A percentile compares a stretch with the other conserved stretches of the same genome.
phyloP scores from a whole-genome alignment of 176 grass and related monocot species.

The maize (Zea mays) region Zm-B73-REFERENCE-NAM-5.0 NC_050101.1:167078501-167079000 shows the following conservation, averaged over 20 bases:
- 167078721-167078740: conserved; percentile 39
- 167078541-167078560: background rate
- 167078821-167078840: conserved; percentile 59
- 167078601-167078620: conserved; percentile 36
- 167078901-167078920: conserved; percentile 47
- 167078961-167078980: conserved; percentile 51
- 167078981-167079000: conserved; percentile 54
- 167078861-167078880: conserved; percentile 58
- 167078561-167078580: conserved; percentile 1
- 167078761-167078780: conserved; percentile 50
- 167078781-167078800: conserved; percentile 49
- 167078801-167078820: conserved; percentile 53
- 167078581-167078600: background rate
- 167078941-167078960: conserved; percentile 59
- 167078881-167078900: conserved; percentile 46
- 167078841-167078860: conserved; percentile 49
- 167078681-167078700: conserved; percentile 41
- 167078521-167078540: background rate
- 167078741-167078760: conserved; percentile 38
- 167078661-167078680: conserved; percentile 48
- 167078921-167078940: conserved; percentile 51
- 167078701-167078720: conserved; percentile 38
- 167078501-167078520: background rate
- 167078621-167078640: conserved; percentile 60
- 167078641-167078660: conserved; percentile 45